Base-by-base conservation (phyloP, 2,329 filamentous ascomycete genomes). In the Sclerotinia spermophila region DNA sequence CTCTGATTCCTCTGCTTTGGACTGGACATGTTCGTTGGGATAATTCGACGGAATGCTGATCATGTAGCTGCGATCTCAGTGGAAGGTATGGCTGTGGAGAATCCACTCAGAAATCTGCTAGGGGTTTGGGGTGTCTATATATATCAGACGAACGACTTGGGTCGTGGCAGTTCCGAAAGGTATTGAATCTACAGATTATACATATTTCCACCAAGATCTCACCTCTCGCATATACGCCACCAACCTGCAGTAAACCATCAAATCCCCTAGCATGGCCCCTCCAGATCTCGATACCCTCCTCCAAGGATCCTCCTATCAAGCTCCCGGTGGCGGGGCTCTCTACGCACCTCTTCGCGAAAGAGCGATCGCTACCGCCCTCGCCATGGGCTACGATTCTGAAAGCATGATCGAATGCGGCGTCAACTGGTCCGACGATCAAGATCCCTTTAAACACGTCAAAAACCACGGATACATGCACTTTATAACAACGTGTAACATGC, bases 401-500 rank as follows among this genome's bases (percentile, higher is more conserved):
- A 70, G 27, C 24, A 70, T 67, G 61, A 33, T 35, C 3, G 35
- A 65, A 64, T 30, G 24, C 13, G 61, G 24, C 42, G n/a, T 65
- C 11, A 35, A 51, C 45, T 65, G 38, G 48, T 53, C 45, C 45
- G 58, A 64, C 44, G 58, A 69, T 38, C 68, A 33, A n/a, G 48
- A 65, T 30, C 45, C 68, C 8, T 65, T 64, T 35, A 45, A 45
- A 62, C 65, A 59, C 65, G 65, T 68, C 48, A 68, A n/a, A 30
- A 38, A 48, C 5, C 27, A 68, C 27, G 38, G 33, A 13, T 68
- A 48, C 40, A 33, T 42, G 53, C 38, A 59, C 53, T 27, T 19
- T 21, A 68, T 58, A n/a, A 27, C 51, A 19, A 21, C 38, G 10
- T 60, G 53, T 27, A 48, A 48, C 11, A 38, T 45, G 27, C 27